Conservation (phyloP, 352 stramenopile species). For the Pythium folliculosum region DNA sequence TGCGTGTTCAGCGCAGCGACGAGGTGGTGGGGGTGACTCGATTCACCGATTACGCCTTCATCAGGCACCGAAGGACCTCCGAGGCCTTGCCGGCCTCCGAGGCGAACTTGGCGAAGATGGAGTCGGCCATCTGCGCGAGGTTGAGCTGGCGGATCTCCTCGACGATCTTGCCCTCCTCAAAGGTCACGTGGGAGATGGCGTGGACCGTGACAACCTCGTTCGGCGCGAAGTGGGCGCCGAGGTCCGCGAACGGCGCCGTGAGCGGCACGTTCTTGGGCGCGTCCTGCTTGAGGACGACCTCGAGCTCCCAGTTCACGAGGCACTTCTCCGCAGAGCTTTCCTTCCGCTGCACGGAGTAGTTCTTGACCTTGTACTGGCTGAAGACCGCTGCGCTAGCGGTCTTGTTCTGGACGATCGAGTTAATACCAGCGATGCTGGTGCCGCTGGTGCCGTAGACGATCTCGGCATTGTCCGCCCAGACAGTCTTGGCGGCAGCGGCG, state of each 20-base stretch:
- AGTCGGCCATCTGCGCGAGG: conserved; percentile 59
- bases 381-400: conserved; percentile 61
- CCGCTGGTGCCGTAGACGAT: conserved; percentile 66
- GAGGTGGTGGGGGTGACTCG: conserved; percentile 22
- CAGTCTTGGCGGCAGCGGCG: conserved; percentile 45
- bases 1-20: conserved; percentile 5
- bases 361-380: conserved; percentile 79
- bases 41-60: conserved; percentile 28
- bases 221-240: conserved; percentile 47
- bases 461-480: conserved; percentile 70
- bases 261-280: conserved; percentile 59
- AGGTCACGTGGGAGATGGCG: conserved; percentile 79
- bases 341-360: conserved; percentile 84
- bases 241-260: conserved; percentile 63
- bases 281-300: conserved; percentile 52
- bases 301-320: conserved; percentile 73
- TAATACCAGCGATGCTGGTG: conserved; percentile 47
- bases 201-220: conserved; percentile 68
- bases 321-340: conserved; percentile 66
- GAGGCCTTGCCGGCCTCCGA: conserved; percentile 55
- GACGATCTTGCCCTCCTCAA: conserved; percentile 72
- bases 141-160: conserved; percentile 83
- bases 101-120: conserved; percentile 50
- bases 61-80: conserved; percentile 58
- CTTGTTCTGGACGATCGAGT: conserved; percentile 70